Evolutionary conservation across 2,329 filamentous ascomycete genomes (phyloP).

Genomic region (Fusarium sambucinum): DNA sequence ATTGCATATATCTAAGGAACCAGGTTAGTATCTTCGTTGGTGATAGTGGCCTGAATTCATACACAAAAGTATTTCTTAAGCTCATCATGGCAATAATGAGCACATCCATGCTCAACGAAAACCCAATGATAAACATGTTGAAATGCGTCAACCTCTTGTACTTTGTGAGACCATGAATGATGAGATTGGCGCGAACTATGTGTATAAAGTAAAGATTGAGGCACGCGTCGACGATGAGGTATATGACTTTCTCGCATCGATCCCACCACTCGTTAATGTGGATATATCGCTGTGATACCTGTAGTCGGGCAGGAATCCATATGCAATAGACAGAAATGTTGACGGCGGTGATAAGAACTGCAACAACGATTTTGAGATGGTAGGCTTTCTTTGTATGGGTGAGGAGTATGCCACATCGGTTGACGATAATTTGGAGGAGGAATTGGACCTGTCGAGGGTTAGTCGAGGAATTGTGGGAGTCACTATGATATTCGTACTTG

Average conservation of each 20-base stretch:
- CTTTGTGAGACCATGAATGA: slow-evolving; percentile 42
- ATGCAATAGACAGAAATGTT: slow-evolving; percentile 48
- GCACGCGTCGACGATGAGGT: slow-evolving; percentile 44
- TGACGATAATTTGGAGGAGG: slow-evolving; percentile 48
- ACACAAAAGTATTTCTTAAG: slow-evolving; percentile 47
- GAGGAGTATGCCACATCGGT: slow-evolving; percentile 44
- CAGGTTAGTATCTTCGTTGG: background rate
- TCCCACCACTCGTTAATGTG: slow-evolving; percentile 48
- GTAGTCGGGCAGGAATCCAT: slow-evolving; percentile 45
- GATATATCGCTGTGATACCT: slow-evolving; percentile 43
- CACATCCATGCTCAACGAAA: slow-evolving; percentile 47
- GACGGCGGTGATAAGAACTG: slow-evolving; percentile 42
- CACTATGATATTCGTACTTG: slow-evolving; percentile 29
- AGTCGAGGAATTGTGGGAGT: background rate
- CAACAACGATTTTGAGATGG: slow-evolving; percentile 40
- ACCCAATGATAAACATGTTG: slow-evolving; percentile 48
- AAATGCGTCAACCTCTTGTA: slow-evolving; percentile 46
- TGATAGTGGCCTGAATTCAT: slow-evolving; percentile 11
- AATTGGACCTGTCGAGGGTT: slow-evolving; percentile 35
- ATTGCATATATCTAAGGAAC: slow-evolving; percentile 57
- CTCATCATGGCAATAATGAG: slow-evolving; percentile 49
- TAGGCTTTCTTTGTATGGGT: slow-evolving; percentile 34
- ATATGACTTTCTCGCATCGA: slow-evolving; percentile 48
- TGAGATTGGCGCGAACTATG: slow-evolving; percentile 42
- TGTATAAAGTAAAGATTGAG: slow-evolving; percentile 47